Evolutionary conservation across 2,329 filamentous ascomycete species (phyloP).

Genomic region (Fusarium sterilihyphosum): DNA sequence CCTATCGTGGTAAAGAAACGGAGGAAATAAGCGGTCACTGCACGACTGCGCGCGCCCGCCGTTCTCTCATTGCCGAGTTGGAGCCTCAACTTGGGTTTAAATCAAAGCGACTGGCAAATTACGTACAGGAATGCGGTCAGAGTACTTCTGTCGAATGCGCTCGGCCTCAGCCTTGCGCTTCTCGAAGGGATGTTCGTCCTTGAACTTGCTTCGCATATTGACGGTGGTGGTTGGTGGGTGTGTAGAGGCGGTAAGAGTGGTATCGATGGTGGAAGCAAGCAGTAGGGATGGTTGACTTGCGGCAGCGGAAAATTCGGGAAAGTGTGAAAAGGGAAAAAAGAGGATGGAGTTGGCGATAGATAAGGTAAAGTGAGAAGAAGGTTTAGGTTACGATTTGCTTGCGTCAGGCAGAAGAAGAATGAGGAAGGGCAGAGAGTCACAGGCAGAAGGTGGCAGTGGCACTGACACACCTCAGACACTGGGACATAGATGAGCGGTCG

Average conservation of each 20-base stretch:
- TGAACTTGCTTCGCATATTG: slow-evolving; percentile 99
- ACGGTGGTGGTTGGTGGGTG: slow-evolving; percentile 46
- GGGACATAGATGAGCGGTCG: slow-evolving; percentile 45
- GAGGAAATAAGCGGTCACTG: slow-evolving; percentile 30
- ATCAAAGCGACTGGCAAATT: slow-evolving; percentile 14
- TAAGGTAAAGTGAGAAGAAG: slow-evolving; percentile 25
- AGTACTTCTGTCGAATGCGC: slow-evolving; percentile 98
- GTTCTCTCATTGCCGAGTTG: neutral
- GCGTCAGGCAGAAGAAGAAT: slow-evolving; percentile 44
- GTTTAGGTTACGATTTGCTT: slow-evolving; percentile 43
- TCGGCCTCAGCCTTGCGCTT: slow-evolving; percentile 99
- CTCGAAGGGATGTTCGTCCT: slow-evolving; percentile 99
- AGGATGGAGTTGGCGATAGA: slow-evolving; percentile 32
- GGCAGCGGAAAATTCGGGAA: neutral
- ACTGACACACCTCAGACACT: slow-evolving; percentile 35
- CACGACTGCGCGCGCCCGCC: slow-evolving; percentile 14
- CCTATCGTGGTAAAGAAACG: slow-evolving; percentile 1
- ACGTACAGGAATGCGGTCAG: slow-evolving; percentile 96
- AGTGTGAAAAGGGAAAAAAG: slow-evolving; percentile 14
- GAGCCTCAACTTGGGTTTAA: neutral
- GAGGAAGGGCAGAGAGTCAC: slow-evolving; percentile 36
- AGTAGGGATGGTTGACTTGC: slow-evolving; percentile 13
- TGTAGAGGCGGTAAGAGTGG: slow-evolving; percentile 29
- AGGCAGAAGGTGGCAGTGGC: slow-evolving; percentile 35
- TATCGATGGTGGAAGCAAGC: slow-evolving; percentile 17